Percentiles rank a stretch among this genome's conserved stretches.
These are phyloP conservation scores for Yamagishiella unicocca DNA, from an alignment of 139 green algal genomes.

Conservation along the genomic window DNA sequence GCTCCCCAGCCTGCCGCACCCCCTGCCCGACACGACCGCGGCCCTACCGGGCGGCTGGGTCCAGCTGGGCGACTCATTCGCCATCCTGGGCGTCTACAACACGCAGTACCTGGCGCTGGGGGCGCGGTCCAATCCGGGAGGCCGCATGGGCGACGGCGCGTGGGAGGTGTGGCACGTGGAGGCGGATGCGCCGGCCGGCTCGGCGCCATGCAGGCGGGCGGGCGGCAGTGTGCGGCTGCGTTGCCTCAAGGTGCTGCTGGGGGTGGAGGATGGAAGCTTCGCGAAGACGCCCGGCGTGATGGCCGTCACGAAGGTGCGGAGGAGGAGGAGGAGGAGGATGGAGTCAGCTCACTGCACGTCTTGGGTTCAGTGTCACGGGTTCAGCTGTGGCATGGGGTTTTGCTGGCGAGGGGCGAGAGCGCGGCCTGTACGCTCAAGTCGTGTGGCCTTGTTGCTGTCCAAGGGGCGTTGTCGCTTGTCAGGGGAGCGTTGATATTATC, in stretches of 20 bases:
- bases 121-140: constrained; percentile 46
- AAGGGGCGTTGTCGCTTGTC: no score
- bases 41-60: constrained; percentile 44
- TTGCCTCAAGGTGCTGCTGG: constrained; percentile 24
- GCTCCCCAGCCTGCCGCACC: constrained; percentile 9
- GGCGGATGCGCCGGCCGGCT: background rate
- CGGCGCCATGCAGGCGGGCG: background rate
- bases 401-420: no score
- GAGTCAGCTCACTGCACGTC: no score
- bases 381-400: no score
- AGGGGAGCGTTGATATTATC: no score
- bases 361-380: no score
- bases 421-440: no score
- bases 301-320: background rate
- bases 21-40: constrained; percentile 7
- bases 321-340: no score
- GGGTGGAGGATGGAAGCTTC: constrained; percentile 39
- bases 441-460: no score
- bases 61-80: constrained; percentile 40
- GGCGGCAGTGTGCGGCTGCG: background rate
- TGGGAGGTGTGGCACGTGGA: constrained; percentile 47
- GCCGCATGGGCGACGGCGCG: constrained; percentile 26
- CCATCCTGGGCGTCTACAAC: constrained; percentile 48
- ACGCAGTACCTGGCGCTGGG: constrained; percentile 53
- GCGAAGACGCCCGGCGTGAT: background rate